Conservation (phyloP, 2,329 filamentous ascomycete species). For the Pseudogymnoascus verrucosus region DNA sequence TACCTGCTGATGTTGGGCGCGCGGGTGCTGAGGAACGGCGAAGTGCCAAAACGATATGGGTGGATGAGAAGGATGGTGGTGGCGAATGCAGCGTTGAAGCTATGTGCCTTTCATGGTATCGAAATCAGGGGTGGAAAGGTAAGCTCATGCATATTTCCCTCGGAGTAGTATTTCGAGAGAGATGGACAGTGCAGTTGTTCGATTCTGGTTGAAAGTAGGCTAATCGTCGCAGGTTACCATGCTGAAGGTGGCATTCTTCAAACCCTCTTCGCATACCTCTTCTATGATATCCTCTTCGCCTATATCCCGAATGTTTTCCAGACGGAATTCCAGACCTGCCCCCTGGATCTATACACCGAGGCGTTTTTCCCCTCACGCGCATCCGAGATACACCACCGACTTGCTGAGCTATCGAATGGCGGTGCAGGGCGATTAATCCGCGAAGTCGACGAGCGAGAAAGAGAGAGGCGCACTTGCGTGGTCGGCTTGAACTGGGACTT, state of each 20-base stretch:
- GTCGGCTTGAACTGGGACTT: slow-evolving; percentile 90
- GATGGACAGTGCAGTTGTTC: background rate
- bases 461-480: slow-evolving; percentile 69
- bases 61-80: slow-evolving; percentile 63
- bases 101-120: slow-evolving; percentile 88
- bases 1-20: background rate
- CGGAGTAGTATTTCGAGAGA: background rate
- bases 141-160: background rate
- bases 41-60: slow-evolving; percentile 74
- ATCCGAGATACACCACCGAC: slow-evolving; percentile 78
- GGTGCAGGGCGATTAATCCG: slow-evolving; percentile 59
- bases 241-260: slow-evolving; percentile 83
- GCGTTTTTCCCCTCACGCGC: slow-evolving; percentile 81
- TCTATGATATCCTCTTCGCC: slow-evolving; percentile 86
- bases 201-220: background rate
- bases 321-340: slow-evolving; percentile 88
- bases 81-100: slow-evolving; percentile 81
- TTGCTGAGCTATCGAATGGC: slow-evolving; percentile 84
- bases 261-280: slow-evolving; percentile 85
- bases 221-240: slow-evolving; percentile 50
- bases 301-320: slow-evolving; percentile 97
- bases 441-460: slow-evolving; percentile 59
- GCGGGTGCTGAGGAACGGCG: slow-evolving; percentile 43
- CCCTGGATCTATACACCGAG: slow-evolving; percentile 86
- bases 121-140: slow-evolving; percentile 76